phyloP scores from a whole-genome alignment of 164 flowering plant genomes.

The Vitis labrusca region DNA sequence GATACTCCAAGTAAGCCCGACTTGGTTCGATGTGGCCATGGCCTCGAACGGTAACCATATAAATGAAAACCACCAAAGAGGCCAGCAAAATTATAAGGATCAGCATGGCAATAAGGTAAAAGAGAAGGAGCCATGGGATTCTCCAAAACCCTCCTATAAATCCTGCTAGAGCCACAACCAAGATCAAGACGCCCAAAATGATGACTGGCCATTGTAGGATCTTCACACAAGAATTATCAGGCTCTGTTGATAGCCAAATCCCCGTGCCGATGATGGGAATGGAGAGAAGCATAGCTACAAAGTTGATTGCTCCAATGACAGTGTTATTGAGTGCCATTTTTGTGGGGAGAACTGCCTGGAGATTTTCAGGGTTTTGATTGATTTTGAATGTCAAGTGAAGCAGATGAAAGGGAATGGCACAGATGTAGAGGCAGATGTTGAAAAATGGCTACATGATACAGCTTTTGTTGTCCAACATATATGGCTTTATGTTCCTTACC shows the following conservation, averaged over 20 bases:
- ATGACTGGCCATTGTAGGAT: constrained; percentile 93
- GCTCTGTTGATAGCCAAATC: constrained; percentile 70
- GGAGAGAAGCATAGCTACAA: constrained; percentile 77
- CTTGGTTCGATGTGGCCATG: constrained; percentile 74
- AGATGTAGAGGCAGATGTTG: neutral
- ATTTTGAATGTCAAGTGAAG: neutral
- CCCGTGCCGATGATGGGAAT: constrained; percentile 87
- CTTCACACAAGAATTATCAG: constrained; percentile 81
- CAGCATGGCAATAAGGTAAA: constrained; percentile 79
- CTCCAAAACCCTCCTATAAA: constrained; percentile 84
- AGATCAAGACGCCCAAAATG: constrained; percentile 63
- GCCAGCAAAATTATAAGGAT: constrained; percentile 58
- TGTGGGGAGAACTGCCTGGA: neutral
- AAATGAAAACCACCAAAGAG: constrained; percentile 59
- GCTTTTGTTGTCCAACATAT: constrained; percentile 2
- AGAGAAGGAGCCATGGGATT: constrained; percentile 57
- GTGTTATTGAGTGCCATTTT: constrained; percentile 83
- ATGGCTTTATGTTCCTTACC: constrained; percentile 18
- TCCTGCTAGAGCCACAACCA: constrained; percentile 68
- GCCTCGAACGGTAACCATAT: constrained; percentile 72
- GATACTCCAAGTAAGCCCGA: constrained; percentile 77
- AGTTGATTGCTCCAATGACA: constrained; percentile 85
- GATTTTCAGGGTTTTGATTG: neutral
- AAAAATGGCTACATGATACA: constrained; percentile 8
- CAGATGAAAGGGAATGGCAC: neutral